Base-by-base conservation (phyloP, 441 rosid species). In the Lepidium campestre region DNA sequence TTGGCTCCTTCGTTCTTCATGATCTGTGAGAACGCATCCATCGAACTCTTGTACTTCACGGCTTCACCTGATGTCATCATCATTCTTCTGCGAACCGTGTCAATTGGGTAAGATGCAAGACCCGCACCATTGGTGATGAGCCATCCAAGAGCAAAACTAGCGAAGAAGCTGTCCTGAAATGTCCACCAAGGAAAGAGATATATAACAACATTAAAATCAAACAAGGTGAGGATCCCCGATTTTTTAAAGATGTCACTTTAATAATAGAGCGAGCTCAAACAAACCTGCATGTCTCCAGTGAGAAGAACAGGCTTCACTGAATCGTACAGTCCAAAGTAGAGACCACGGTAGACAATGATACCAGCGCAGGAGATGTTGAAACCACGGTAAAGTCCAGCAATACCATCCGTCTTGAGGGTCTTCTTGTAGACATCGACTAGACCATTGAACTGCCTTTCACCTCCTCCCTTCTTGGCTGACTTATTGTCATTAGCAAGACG, bases 401-500 rank as follows among this genome's bases (percentile, higher is more conserved):
- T 22, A 48, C 88, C 88, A 71, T 84, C 86, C 4, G 86, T 57
- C 63, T 75, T 73, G 57, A 84, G 5, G 15, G 88, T 84, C 77
- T 84, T 81, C 58, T 59, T 78, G 81, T 84, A 84, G 20, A 84
- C 88, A 54, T 84, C 88, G 13, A 84, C 73, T 3, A 80, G 75
- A 36, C 88, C 88, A 73, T 84, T 80, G 69, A 84, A 84, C 48
- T 83, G 88, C 67, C 88, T 84, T 27, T 83, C 88, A 18, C 86
- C 88, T 57, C 86, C 88, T 57, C 88, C 88, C 60, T 84, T 84
- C 81, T 84, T 84, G 1, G 88, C 86, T 65, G 88, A 83, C 79
- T 84, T 81, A 34, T 84, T 77, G 48, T 84, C 88, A 75, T 84
- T 84, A 56, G 88, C 83, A 40, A 84, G 74, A 72, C 88, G 88